Conservation (phyloP, 2,329 filamentous ascomycete species). For the Rhynchosporium secalis region DNA sequence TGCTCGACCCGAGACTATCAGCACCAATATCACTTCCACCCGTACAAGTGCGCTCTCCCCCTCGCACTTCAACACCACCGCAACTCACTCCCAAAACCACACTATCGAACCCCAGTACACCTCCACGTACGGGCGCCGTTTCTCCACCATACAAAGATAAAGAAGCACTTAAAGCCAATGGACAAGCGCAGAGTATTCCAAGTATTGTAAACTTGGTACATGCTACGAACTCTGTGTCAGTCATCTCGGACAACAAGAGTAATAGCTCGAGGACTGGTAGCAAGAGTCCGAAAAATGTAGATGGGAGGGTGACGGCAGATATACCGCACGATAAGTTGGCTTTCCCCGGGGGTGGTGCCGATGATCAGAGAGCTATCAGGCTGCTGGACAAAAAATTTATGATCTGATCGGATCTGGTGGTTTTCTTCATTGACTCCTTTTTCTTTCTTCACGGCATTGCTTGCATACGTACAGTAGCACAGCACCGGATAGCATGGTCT, state of each 20-base stretch:
- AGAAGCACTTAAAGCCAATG: conserved; percentile 27
- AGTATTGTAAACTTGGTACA: conserved; percentile 39
- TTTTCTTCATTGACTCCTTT: background rate
- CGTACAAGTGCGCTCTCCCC: conserved; percentile 25
- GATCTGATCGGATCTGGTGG: conserved; percentile 7
- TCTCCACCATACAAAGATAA: conserved; percentile 26
- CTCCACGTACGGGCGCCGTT: conserved; percentile 16
- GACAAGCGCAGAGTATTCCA: conserved; percentile 38
- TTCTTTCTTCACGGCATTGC: conserved; percentile 4
- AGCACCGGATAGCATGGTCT: conserved; percentile 4
- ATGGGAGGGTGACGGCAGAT: conserved; percentile 50
- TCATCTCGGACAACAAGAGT: conserved; percentile 37
- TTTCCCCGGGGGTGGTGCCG: conserved; percentile 43
- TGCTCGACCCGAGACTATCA: conserved; percentile 35
- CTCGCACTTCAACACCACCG: conserved; percentile 32
- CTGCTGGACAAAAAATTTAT: conserved; percentile 62
- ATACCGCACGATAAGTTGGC: conserved; percentile 58
- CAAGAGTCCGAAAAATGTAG: conserved; percentile 31
- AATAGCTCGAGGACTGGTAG: conserved; percentile 36
- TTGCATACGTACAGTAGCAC: conserved; percentile 6
- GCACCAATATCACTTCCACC: conserved; percentile 26
- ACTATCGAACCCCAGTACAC: conserved; percentile 28
- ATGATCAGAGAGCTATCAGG: conserved; percentile 65
- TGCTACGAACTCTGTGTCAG: conserved; percentile 34
- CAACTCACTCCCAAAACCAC: conserved; percentile 16